Evolutionary conservation across 2,329 filamentous ascomycete species (phyloP).

Genomic region (Fusarium veterinarium): DNA sequence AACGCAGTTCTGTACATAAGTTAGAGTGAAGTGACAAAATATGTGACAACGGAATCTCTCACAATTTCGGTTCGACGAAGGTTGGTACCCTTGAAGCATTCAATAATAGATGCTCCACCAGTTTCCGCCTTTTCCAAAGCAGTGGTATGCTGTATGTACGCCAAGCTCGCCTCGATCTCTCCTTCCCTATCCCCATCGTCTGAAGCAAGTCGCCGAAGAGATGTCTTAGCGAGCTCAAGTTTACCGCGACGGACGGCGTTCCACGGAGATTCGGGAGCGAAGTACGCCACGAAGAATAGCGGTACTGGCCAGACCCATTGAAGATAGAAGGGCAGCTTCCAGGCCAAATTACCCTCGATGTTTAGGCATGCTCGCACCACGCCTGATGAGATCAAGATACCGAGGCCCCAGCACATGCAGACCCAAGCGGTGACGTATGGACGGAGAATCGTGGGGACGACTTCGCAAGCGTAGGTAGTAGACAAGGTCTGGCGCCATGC

Average conservation of each 20-base stretch:
- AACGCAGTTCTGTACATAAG: constrained; percentile 45
- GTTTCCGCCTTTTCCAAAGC: constrained; percentile 52
- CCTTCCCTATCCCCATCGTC: background rate
- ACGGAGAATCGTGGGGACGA: constrained; percentile 50
- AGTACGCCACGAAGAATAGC: constrained; percentile 43
- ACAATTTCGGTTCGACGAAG: constrained; percentile 53
- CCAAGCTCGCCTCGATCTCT: background rate
- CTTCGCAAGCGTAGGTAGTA: constrained; percentile 58
- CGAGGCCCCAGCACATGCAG: constrained; percentile 58
- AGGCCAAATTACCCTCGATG: constrained; percentile 50
- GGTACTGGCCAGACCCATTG: constrained; percentile 51
- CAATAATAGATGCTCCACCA: constrained; percentile 46
- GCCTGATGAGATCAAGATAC: constrained; percentile 55
- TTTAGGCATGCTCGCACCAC: constrained; percentile 52
- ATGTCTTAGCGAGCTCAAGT: constrained; percentile 28
- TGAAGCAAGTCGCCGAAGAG: background rate
- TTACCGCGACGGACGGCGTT: constrained; percentile 47
- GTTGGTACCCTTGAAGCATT: constrained; percentile 59
- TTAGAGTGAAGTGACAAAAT: background rate
- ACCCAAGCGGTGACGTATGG: constrained; percentile 56
- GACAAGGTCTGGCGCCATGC: background rate
- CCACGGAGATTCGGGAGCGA: constrained; percentile 46
- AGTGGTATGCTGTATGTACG: background rate
- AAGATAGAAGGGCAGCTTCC: constrained; percentile 51
- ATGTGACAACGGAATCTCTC: background rate